Conservation (phyloP, 75 land plant species). For the Selaginella tamariscina region DNA sequence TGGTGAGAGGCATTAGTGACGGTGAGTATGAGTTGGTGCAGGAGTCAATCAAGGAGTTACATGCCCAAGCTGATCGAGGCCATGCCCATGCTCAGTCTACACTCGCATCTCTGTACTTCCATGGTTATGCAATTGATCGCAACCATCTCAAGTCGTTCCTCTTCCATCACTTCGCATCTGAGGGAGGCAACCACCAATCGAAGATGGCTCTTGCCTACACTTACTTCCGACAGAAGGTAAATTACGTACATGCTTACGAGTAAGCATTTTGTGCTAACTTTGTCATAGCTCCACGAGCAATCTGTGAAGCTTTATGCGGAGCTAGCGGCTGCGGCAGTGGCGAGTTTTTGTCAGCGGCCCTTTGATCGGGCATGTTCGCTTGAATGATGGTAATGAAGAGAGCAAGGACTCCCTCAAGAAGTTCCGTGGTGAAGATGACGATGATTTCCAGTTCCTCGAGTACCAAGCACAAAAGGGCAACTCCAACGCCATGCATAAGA, state of each 20-base stretch:
- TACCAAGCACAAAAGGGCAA: slow-evolving; percentile 93
- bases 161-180: slow-evolving; percentile 65
- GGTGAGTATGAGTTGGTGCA: slow-evolving; percentile 28
- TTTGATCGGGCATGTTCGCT: slow-evolving; percentile 63
- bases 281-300: slow-evolving; percentile 63
- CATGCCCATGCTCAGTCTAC: slow-evolving; percentile 73
- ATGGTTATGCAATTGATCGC: slow-evolving; percentile 37
- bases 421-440: slow-evolving; percentile 92
- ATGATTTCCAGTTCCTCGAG: slow-evolving; percentile 87
- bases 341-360: slow-evolving; percentile 73
- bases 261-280: too few relatives aligned
- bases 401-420: slow-evolving; percentile 56
- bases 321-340: slow-evolving; percentile 71
- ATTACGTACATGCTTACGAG: too few relatives aligned
- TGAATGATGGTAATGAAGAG: slow-evolving; percentile 85
- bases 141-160: slow-evolving; percentile 56
- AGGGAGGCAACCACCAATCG: slow-evolving; percentile 69
- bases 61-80: slow-evolving; percentile 34
- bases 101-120: slow-evolving; percentile 47
- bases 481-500: slow-evolving; percentile 70
- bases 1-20: too few relatives aligned
- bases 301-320: slow-evolving; percentile 80
- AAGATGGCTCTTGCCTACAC: slow-evolving; percentile 91
- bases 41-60: slow-evolving; percentile 29
- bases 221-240: too few relatives aligned